These are phyloP conservation scores for Citrus mangshanensis DNA, from an alignment of 345 rosid species.

Conservation along the genomic window DNA sequence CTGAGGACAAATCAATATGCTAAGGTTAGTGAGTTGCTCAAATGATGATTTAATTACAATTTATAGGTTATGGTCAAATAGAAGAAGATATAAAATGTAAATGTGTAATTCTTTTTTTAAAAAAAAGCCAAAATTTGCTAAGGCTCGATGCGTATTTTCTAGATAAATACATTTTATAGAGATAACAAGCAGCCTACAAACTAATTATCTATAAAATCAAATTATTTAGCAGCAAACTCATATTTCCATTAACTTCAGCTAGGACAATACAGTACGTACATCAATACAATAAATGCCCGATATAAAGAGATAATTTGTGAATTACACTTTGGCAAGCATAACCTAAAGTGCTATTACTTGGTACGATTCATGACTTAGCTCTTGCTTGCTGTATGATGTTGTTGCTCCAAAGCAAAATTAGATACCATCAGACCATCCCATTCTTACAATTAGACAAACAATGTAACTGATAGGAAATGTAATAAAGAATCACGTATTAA, in stretches of 20 bases:
- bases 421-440: constrained; percentile 97
- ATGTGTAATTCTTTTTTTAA: background rate
- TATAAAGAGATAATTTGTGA: background rate
- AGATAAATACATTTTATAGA: background rate
- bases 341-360: constrained; percentile 42
- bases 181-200: no score
- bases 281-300: background rate
- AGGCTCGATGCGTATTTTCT: background rate
- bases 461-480: constrained; percentile 5
- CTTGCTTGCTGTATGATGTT: constrained; percentile 81
- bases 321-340: background rate
- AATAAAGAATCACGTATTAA: background rate
- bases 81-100: background rate
- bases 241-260: background rate
- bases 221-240: background rate
- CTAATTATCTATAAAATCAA: background rate
- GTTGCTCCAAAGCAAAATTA: constrained; percentile 88
- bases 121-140: background rate
- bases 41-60: background rate
- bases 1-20: constrained; percentile 32
- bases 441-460: constrained; percentile 48
- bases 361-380: constrained; percentile 90
- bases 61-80: background rate
- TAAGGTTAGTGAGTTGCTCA: background rate
- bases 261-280: no score